These are phyloP conservation scores for Theobroma cacao DNA, from an alignment of 345 rosid genomes.

Conservation along the genomic window DNA sequence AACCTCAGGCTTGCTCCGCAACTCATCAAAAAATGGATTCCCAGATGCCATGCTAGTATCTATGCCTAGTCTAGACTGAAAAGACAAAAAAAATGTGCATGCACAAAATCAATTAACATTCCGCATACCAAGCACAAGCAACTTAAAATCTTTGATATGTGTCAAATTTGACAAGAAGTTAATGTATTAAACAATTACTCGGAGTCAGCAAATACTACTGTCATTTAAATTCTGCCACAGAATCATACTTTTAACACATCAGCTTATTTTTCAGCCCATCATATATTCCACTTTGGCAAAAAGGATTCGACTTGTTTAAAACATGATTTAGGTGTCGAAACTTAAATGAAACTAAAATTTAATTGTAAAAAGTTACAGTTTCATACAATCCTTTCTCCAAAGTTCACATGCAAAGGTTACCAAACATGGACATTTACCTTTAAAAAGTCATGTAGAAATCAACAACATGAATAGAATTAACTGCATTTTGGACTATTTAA, in stretches of 20 bases:
- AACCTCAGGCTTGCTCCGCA: constrained; percentile 62
- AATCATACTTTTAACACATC: neutral
- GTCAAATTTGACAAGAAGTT: neutral
- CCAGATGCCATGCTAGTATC: constrained; percentile 52
- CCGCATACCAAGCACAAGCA: neutral
- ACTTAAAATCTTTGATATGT: neutral
- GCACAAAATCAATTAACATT: neutral
- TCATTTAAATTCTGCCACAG: neutral
- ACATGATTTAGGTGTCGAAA: neutral
- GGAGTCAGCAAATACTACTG: neutral
- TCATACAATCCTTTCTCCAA: neutral
- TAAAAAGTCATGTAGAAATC: neutral
- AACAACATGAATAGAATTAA: neutral
- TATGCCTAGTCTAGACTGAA: constrained; percentile 9
- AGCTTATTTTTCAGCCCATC: neutral
- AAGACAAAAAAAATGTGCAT: neutral
- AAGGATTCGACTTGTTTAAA: neutral
- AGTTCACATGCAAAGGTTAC: neutral
- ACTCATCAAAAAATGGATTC: constrained; percentile 52
- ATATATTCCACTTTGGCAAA: neutral
- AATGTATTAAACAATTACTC: neutral
- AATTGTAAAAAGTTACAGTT: neutral
- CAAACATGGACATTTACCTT: neutral
- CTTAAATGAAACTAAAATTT: neutral
- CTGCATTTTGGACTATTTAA: neutral